A percentile compares a stretch with the other conserved stretches of the same genome.
These are phyloP conservation scores for Peronospora tabacina DNA, from an alignment of 352 stramenopile species.

Conservation along the genomic window DNA sequence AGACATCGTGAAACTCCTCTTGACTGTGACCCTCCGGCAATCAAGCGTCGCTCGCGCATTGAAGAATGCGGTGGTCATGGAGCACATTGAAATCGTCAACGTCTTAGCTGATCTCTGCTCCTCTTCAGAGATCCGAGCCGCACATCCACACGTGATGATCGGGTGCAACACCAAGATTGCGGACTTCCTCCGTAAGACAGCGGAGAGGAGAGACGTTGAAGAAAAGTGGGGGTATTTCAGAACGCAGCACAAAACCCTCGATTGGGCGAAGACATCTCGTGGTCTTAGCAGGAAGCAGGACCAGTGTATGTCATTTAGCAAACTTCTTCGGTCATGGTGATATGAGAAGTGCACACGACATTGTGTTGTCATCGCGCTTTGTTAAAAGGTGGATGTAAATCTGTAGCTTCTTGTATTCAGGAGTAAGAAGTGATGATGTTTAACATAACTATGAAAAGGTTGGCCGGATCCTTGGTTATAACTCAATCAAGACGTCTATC, in stretches of 20 bases:
- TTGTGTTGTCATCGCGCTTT: no score
- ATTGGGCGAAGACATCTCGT: slow-evolving; percentile 10
- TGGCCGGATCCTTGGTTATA: no score
- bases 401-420: no score
- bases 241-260: slow-evolving; percentile 16
- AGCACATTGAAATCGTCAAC: slow-evolving; percentile 8
- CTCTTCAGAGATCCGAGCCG: slow-evolving; percentile 8
- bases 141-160: slow-evolving; percentile 1
- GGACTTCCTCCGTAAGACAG: slow-evolving; percentile 10
- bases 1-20: slow-evolving; percentile 12
- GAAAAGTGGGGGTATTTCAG: slow-evolving; percentile 20
- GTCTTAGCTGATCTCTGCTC: slow-evolving; percentile 14
- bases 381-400: no score
- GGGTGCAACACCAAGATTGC: background rate
- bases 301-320: slow-evolving; percentile 16
- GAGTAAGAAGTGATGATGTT: no score
- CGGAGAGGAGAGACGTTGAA: slow-evolving; percentile 15
- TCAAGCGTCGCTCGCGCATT: slow-evolving; percentile 15
- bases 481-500: no score
- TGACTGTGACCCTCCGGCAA: slow-evolving; percentile 16
- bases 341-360: no score
- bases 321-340: slow-evolving; percentile 17
- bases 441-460: no score
- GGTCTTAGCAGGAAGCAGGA: background rate
- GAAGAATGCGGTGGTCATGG: slow-evolving; percentile 7